Evolutionary conservation across 805 yeast species (phyloP).

Genomic region (Saccharomyces kudriavzevii): DNA sequence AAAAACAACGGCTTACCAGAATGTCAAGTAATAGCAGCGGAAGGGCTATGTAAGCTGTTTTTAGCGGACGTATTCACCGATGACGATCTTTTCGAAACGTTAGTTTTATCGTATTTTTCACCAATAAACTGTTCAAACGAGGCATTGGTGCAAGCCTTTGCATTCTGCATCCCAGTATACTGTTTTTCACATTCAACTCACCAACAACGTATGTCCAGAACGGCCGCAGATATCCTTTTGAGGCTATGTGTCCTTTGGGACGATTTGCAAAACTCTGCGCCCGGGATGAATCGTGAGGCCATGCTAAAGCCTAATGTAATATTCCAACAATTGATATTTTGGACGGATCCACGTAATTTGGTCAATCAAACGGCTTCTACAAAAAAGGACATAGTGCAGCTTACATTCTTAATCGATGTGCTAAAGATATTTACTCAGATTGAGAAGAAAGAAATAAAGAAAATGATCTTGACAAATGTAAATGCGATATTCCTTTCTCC

Average conservation of each 20-base stretch:
- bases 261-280: constrained; percentile 30
- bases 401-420: constrained; percentile 48
- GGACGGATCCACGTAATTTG: constrained; percentile 75
- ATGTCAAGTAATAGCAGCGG: constrained; percentile 75
- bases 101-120: constrained; percentile 67
- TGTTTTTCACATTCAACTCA: constrained; percentile 68
- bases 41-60: constrained; percentile 75
- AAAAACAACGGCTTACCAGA: constrained; percentile 49
- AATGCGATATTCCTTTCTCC: constrained; percentile 40
- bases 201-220: constrained; percentile 55
- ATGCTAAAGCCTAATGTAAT: constrained; percentile 42
- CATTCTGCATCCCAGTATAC: constrained; percentile 84
- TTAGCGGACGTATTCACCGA: constrained; percentile 69
- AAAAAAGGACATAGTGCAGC: constrained; percentile 42
- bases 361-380: constrained; percentile 41
- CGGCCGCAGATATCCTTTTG: constrained; percentile 58
- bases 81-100: constrained; percentile 60
- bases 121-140: constrained; percentile 57
- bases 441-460: constrained; percentile 46
- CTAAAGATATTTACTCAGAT: constrained; percentile 40
- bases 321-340: constrained; percentile 63
- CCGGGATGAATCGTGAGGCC: constrained; percentile 22
- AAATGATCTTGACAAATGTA: constrained; percentile 44
- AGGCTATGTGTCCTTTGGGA: constrained; percentile 44
- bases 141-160: constrained; percentile 65